Evolutionary conservation across 208 protist species (phyloP), one percentile per base, ranked within the genome.

Genomic region (Acanthamoeba triangularis): DNA sequence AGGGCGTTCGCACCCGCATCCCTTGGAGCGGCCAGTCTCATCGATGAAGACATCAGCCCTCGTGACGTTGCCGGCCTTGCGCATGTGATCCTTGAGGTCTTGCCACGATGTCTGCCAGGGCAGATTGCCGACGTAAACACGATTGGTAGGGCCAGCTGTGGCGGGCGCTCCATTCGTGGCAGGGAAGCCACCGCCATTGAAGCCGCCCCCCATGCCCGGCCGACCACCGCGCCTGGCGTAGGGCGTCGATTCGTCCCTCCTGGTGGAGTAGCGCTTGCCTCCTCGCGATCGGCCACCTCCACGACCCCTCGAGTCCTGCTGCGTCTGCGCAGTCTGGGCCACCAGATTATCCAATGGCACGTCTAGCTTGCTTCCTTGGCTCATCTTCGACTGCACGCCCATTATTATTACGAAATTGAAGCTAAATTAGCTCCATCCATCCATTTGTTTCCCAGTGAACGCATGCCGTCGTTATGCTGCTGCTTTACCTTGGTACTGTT

Each of bases 61-160:
- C 8, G 28, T 37, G 25, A 92, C 85, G 56, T 92, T 72, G 85
- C 85, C 85, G 33, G 85, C 85, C 85, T 92, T 63, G 85, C 85
- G 49, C 85, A 92, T 92, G 85, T 92, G 85, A 11, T 92, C 85
- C 56, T 92, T 92, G 54, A 92, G 85, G 35, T 92, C 85, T 52
- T 92, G 49, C 85, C 85, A 92, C 56, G 49, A 63, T 5, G 85
- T 72, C 30, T 65, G 37, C 85, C 85, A 92, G 16, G 49, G 56
- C 49, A 92, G 85, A 47, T 92, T 92, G 85, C 85, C 85, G 25
- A 65, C 49, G 85, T 92, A 92, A 7, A 96, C 80, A 41, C 80
- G 41, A 41, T 30, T 78, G 11, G 69, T 33, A 25, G 69, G 30
- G 37, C 37, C 37, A 37, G n/a, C 52, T 47, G 44, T 6, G 28